Evolutionary conservation across 2,329 filamentous ascomycete genomes (phyloP), one percentile per base, ranked within the genome.

Genomic region (Fusarium sublunatum): DNA sequence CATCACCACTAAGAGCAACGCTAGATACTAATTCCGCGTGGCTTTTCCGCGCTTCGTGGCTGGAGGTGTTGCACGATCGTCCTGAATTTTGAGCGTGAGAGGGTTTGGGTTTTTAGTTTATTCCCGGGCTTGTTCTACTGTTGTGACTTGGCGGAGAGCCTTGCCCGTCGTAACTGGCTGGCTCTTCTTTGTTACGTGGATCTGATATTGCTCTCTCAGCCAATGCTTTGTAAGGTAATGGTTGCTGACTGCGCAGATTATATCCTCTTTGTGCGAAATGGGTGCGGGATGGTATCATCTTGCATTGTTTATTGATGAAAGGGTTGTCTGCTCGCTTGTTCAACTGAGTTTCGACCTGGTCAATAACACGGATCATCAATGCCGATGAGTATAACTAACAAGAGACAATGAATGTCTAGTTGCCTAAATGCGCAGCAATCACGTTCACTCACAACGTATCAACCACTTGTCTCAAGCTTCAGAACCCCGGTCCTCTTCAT

Each of bases 31-130:
- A 49, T 38, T 60, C 28, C 43, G 28, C 22, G 7, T 52, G 29
- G 15, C 26, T 51, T 43, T 19, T 64, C 49, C 28, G 39, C 25
- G 55, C 54, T 35, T 48, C 39, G 22, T n/a, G n/a, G n/a, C n/a
- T n/a, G n/a, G n/a, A n/a, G n/a, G 25, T 31, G 19, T 19, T 48
- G 22, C 22, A 44, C 19, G 55, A 64, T 65, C 56, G 47, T 43
- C 51, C 56, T 65, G 39, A 50, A 35, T 42, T 28, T 40, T 54
- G 29, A 65, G 57, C 6, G 36, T 28, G 31, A 43, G 25, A 6
- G 25, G 31, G 7, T 11, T 28, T 57, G 7, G 10, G 10, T 0
- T 40, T 15, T 35, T 15, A 28, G n/a, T 53, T 8, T 46, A 10
- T n/a, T 60, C 25, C 36, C 36, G 31, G 41, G 24, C 7, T 54